phyloP scores from a whole-genome alignment of 2,329 filamentous ascomycete species.

The Botrytis medusae region DNA sequence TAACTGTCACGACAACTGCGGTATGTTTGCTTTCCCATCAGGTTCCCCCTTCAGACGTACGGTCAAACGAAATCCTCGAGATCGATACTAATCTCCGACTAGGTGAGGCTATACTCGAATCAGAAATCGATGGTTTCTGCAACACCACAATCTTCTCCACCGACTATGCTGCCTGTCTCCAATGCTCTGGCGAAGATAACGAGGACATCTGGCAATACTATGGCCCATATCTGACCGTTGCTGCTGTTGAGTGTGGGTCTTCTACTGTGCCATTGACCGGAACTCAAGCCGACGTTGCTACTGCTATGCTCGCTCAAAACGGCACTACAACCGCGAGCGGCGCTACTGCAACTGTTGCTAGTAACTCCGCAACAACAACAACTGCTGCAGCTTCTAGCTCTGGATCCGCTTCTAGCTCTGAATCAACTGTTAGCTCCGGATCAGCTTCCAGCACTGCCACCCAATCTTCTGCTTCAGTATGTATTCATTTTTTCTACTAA shows the following conservation, averaged over 20 bases:
- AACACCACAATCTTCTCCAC: not conserved
- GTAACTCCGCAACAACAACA: not conserved
- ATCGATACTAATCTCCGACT: not conserved
- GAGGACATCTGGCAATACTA: not conserved
- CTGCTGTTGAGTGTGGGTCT: not conserved
- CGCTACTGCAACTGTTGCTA: not conserved
- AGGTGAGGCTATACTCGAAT: not conserved
- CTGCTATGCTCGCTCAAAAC: not conserved
- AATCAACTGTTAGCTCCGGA: not conserved
- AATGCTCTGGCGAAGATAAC: not conserved
- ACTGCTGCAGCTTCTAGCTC: not conserved
- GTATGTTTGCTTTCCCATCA: not conserved
- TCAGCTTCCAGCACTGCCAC: not conserved
- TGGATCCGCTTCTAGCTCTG: not conserved
- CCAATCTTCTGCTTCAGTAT: not conserved
- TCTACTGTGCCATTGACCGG: not conserved
- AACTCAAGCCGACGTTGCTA: not conserved
- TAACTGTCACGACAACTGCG: not conserved
- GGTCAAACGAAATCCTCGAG: not conserved
- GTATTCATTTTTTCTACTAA: not conserved
- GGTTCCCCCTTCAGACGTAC: not conserved
- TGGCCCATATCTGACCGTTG: not conserved
- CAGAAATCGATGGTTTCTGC: not conserved
- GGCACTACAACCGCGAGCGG: not conserved
- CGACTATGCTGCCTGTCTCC: not conserved